Percentiles rank a stretch among this genome's conserved stretches.
These are phyloP conservation scores for Pleodorina starrii DNA, from an alignment of 139 green algal species.

Conservation along the genomic window DNA sequence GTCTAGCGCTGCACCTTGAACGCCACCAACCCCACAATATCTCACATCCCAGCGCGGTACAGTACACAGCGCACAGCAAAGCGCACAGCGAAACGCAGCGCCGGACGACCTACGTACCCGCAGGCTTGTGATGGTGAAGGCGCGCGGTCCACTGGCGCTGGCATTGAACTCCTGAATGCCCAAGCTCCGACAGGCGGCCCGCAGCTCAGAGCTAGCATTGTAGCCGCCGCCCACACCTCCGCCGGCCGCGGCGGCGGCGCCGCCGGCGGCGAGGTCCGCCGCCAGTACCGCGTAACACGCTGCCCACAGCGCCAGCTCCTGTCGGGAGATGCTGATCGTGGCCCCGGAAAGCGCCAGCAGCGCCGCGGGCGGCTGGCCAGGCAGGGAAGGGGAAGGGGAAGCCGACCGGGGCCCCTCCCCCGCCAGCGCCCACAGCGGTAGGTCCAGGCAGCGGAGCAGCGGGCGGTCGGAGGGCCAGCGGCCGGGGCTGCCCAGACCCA, in stretches of 20 bases:
- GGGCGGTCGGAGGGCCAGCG: slow-evolving; percentile 8
- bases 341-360: not conserved
- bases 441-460: slow-evolving; percentile 42
- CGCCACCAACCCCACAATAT: no score
- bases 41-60: no score
- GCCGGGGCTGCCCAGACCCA: slow-evolving; percentile 20
- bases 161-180: slow-evolving; percentile 6
- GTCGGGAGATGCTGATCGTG: not conserved
- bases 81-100: no score
- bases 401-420: not conserved
- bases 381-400: slow-evolving; percentile 33
- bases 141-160: not conserved
- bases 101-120: no score
- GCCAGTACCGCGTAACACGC: slow-evolving; percentile 18
- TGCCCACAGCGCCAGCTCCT: slow-evolving; percentile 43
- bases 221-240: not conserved
- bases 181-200: not conserved
- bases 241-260: not conserved
- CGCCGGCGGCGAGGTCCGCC: not conserved
- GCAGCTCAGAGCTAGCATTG: not conserved
- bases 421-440: slow-evolving; percentile 47
- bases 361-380: not conserved
- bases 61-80: no score
- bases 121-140: not conserved
- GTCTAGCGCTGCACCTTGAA: no score